A percentile compares a stretch with the other conserved stretches of the same genome.
Evolutionary conservation across 192 early-diverging fungal species (phyloP).

Genomic region (Fimicolochytrium jonesii): DNA sequence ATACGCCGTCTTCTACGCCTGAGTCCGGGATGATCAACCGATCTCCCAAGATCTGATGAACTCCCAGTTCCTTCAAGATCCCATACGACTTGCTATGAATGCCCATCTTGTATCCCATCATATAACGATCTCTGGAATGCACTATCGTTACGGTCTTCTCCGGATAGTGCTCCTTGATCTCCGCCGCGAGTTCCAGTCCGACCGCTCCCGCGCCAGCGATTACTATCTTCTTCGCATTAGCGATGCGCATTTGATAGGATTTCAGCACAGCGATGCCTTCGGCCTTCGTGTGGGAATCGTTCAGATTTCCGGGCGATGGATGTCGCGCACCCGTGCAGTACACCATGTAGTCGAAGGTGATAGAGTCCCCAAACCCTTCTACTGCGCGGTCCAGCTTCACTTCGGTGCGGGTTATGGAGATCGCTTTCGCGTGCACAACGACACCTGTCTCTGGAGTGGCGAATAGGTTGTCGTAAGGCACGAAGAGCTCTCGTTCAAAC

Average conservation of each 20-base stretch:
- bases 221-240: slow-evolving; percentile 51
- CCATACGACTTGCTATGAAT: slow-evolving; percentile 55
- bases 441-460: slow-evolving; percentile 32
- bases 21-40: slow-evolving; percentile 61
- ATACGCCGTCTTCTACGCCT: slow-evolving; percentile 52
- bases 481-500: slow-evolving; percentile 57
- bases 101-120: slow-evolving; percentile 49
- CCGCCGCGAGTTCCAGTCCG: slow-evolving; percentile 69
- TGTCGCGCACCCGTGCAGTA: slow-evolving; percentile 50
- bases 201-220: slow-evolving; percentile 74
- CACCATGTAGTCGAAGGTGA: slow-evolving; percentile 53
- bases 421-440: slow-evolving; percentile 47
- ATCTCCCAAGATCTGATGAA: slow-evolving; percentile 50
- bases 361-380: slow-evolving; percentile 38
- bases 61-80: slow-evolving; percentile 48
- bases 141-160: slow-evolving; percentile 57
- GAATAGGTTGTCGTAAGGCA: slow-evolving; percentile 51
- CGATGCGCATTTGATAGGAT: slow-evolving; percentile 53
- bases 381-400: slow-evolving; percentile 53
- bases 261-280: slow-evolving; percentile 37
- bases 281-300: slow-evolving; percentile 33
- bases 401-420: slow-evolving; percentile 37
- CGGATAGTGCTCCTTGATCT: slow-evolving; percentile 59
- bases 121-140: slow-evolving; percentile 59
- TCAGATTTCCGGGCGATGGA: slow-evolving; percentile 42